Percentiles rank a stretch among this genome's conserved stretches.
Conservation (phyloP, 2,329 filamentous ascomycete genomes). For the Blumeriella jaapii region DNA sequence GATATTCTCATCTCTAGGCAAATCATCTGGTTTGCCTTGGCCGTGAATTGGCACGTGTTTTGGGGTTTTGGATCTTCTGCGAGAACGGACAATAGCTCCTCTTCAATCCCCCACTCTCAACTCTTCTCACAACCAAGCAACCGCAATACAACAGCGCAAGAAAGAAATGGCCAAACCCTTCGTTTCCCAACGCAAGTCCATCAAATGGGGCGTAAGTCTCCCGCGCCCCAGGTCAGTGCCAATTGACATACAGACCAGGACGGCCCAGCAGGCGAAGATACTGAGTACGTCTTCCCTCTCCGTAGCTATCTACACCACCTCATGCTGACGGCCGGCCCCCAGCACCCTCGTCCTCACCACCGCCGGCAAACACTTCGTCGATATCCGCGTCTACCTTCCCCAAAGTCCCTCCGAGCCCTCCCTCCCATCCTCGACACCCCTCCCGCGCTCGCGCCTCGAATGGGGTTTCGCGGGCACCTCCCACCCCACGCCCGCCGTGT, state of each 20-base stretch:
- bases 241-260: constrained; percentile 11
- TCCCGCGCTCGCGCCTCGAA: constrained; percentile 17
- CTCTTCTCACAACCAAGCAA: neutral
- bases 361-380: constrained; percentile 22
- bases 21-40: no score
- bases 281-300: constrained; percentile 11
- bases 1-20: no score
- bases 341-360: constrained; percentile 27
- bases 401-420: constrained; percentile 2
- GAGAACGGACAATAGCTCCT: no score
- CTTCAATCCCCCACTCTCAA: no score
- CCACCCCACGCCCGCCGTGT: constrained; percentile 9
- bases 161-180: neutral
- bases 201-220: constrained; percentile 22
- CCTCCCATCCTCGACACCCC: constrained; percentile 1
- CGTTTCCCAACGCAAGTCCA: constrained; percentile 18
- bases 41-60: no score
- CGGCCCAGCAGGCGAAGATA: constrained; percentile 15
- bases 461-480: constrained; percentile 24
- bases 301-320: no score
- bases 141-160: neutral
- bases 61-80: no score
- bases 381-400: constrained; percentile 21
- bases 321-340: no score
- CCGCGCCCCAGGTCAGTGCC: neutral